Evolutionary conservation across 139 green algal species (phyloP).

Genomic region (Ostreobium quekettii): DNA sequence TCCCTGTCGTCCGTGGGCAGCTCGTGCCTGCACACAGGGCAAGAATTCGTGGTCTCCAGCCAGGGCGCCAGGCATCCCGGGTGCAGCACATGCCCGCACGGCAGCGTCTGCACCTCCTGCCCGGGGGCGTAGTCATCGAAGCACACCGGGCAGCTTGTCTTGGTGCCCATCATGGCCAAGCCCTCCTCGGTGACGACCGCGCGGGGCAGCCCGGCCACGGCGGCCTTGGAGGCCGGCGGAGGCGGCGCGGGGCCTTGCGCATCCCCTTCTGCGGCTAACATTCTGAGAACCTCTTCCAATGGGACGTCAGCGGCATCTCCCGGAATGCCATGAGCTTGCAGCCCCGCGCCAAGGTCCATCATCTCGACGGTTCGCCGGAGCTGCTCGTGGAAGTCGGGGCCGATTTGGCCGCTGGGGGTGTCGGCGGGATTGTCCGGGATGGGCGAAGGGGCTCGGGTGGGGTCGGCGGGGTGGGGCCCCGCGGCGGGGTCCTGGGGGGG

Average conservation of each 20-base stretch:
- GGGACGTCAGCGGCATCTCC: too few relatives aligned
- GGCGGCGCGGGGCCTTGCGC: background rate
- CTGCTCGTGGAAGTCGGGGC: too few relatives aligned
- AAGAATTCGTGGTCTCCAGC: conserved; percentile 63
- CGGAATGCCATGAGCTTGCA: too few relatives aligned
- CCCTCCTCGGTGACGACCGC: conserved; percentile 18
- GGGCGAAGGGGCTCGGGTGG: too few relatives aligned
- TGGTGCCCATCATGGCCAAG: conserved; percentile 28
- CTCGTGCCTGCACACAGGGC: conserved; percentile 61
- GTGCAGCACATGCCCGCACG: conserved; percentile 66
- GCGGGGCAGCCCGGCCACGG: conserved; percentile 25
- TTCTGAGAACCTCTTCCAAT: too few relatives aligned
- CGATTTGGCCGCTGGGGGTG: too few relatives aligned
- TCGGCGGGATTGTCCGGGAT: too few relatives aligned
- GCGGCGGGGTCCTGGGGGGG: too few relatives aligned
- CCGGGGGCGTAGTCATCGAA: conserved; percentile 33
- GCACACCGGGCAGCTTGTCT: conserved; percentile 28
- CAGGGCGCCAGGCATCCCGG: conserved; percentile 61
- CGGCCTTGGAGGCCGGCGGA: conserved; percentile 34
- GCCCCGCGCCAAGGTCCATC: too few relatives aligned
- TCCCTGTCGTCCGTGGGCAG: conserved; percentile 52
- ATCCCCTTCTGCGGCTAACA: background rate
- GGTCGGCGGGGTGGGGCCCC: too few relatives aligned
- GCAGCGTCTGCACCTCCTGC: conserved; percentile 57
- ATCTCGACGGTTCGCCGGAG: too few relatives aligned